These are phyloP conservation scores for Nigrograna mackinnonii DNA, from an alignment of 2,329 filamentous ascomycete genomes.

Conservation along the genomic window DNA sequence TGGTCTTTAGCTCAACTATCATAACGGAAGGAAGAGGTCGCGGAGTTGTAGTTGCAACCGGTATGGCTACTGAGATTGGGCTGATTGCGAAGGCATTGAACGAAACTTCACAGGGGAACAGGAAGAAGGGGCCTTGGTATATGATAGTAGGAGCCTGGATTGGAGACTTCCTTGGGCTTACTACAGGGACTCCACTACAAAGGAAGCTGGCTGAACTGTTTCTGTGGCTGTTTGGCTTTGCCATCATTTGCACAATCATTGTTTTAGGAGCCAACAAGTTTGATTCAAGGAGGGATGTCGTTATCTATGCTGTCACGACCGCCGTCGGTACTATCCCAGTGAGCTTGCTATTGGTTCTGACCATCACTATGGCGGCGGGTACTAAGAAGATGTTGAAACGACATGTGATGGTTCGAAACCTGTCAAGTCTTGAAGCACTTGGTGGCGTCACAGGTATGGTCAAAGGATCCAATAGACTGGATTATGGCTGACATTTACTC, in stretches of 20 bases:
- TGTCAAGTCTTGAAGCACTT: conserved; percentile 40
- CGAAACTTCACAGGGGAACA: conserved; percentile 41
- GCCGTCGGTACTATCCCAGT: conserved; percentile 43
- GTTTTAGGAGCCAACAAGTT: conserved; percentile 43
- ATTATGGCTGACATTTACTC: no score
- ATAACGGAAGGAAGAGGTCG: conserved; percentile 71
- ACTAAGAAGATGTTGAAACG: conserved; percentile 40
- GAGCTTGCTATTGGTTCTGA: conserved; percentile 39
- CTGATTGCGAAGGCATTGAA: conserved; percentile 72
- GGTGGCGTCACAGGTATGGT: conserved; percentile 34
- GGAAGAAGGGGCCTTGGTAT: conserved; percentile 42
- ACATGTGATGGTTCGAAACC: conserved; percentile 38
- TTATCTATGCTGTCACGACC: conserved; percentile 44
- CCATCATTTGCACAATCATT: conserved; percentile 42
- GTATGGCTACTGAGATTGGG: conserved; percentile 74
- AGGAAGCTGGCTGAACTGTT: conserved; percentile 39
- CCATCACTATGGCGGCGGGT: conserved; percentile 43
- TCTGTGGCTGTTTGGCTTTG: conserved; percentile 38
- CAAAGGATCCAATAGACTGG: no score
- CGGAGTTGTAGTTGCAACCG: conserved; percentile 69
- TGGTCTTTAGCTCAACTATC: conserved; percentile 71
- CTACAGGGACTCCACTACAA: conserved; percentile 42
- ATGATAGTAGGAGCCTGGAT: conserved; percentile 49
- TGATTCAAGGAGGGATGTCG: conserved; percentile 40
- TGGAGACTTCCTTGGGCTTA: conserved; percentile 44